Base-by-base conservation (phyloP, 257 asterid genomes). In the Thymus quinquecostatus region DNA sequence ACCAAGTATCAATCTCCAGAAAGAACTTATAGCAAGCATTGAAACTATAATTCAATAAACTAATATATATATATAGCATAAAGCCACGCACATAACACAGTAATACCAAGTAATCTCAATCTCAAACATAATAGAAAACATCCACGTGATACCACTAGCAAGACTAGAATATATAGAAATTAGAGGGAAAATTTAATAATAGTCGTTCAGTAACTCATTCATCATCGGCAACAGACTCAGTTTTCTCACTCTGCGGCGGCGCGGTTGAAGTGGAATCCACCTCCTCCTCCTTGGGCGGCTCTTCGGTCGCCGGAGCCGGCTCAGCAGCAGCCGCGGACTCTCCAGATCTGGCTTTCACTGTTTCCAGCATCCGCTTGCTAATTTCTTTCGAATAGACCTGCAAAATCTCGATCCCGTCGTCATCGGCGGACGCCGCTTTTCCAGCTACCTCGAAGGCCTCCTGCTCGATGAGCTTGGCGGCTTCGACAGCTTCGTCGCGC, bases 331-430 rank as follows among this genome's bases (percentile, higher is more conserved):
- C 27, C 33, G 55, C 72, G 36, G 83, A 38, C 8, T 86, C 77
- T 2, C 49, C 88, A 82, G 96, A 91, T 89, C 96, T 91, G 79
- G 96, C 76, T 83, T 93, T 91, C 68, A 87, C 92, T 8, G 80
- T 78, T 2, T 92, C 97, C 56, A 92, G 83, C 97, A 90, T 88
- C 40, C 89, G 82, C 81, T 85, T 84, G 60, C 97, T 87, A 66
- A 91, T 91, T 82, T 93, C 98, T 86, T 87, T 89, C 6, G 98
- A 90, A 63, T 93, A 93, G 28, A 85, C 76, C 89, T 89, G 90
- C 77, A 93, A 68, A 70, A 85, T 83, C 84, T 86, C 96, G 86
- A 91, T 83, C 78, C 96, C 97, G 21, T 86, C 96, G 40, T 84
- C 92, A 5, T 83, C 86, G 30, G 82, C 8, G 6, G 79, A 50